Base-by-base conservation (phyloP, 805 yeast species). In the Yarrowia sp. region DNA sequence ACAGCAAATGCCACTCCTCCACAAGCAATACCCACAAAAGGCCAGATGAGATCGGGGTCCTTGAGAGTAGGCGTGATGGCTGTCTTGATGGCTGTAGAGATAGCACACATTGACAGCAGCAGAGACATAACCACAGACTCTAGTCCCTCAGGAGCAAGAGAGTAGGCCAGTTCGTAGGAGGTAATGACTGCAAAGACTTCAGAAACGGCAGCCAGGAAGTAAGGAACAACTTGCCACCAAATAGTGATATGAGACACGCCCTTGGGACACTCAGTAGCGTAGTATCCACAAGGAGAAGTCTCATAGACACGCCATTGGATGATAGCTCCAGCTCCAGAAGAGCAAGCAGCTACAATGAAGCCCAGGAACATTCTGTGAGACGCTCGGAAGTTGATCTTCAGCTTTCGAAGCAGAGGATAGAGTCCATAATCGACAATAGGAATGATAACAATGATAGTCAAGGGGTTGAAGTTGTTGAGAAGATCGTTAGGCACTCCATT, bases 401-500 rank as follows among this genome's bases (percentile, higher is more conserved):
- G 65, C 71, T 73, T 80, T 72, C 84, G 77, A 50, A 83, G 72
- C 4, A 73, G 36, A 66, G 86, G 86, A 68, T 83, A 83, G 17
- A 83, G 44, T 31, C 73, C 60, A 67, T 78, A 74, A 69, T 83
- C 84, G 69, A 83, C 75, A 60, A 83, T 74, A 66, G 86, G 86
- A 66, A 83, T 78, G 67, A 81, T 74, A 51, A 83, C 76, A 67
- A 83, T 81, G 69, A 83, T 83, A n/a, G 85, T 79, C 66, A 83
- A 76, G 47, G 84, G 85, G 69, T 83, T 83, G 75, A 83, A 82
- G 70, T 82, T 83, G 68, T 76, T 78, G 75, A 82, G 80, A 68
- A 83, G 77, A 76, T 83, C 86, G 70, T 83, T 83, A 66, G 86
- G 86, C 68, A 83, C 83, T 55, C 84, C 84, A 35, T 80, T 74